Evolutionary conservation across 192 early-diverging fungal species (phyloP).

Genomic region (Thamnidium elegans): DNA sequence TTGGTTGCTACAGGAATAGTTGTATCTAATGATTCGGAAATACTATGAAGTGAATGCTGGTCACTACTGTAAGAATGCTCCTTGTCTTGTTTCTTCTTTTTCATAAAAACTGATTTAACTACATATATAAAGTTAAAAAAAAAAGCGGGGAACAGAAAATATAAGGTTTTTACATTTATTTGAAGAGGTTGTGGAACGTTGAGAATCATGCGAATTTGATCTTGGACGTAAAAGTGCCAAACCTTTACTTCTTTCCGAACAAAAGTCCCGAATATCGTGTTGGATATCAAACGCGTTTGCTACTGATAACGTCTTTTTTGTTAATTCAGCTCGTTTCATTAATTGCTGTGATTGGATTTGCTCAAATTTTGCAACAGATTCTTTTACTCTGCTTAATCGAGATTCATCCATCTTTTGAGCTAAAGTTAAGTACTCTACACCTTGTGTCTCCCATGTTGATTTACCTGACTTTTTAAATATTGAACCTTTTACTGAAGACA

Average conservation of each 20-base stretch:
- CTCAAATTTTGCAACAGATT: conserved; percentile 20
- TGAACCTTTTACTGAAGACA: conserved; percentile 15
- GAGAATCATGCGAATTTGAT: conserved; percentile 3
- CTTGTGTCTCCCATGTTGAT: neutral
- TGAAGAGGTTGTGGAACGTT: neutral
- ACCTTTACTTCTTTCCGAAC: conserved; percentile 4
- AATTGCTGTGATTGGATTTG: conserved; percentile 28
- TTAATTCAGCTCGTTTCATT: conserved; percentile 27
- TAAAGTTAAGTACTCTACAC: neutral
- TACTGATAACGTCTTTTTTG: neutral
- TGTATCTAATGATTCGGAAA: neutral
- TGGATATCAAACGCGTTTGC: conserved; percentile 9
- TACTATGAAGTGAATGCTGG: neutral
- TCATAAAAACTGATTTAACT: conserved; percentile 17
- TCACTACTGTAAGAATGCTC: neutral
- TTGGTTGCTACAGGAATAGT: too few relatives aligned
- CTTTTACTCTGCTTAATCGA: conserved; percentile 20
- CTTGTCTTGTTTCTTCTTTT: conserved; percentile 16
- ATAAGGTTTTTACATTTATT: conserved; percentile 4
- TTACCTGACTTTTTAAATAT: conserved; percentile 10
- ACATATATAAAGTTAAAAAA: neutral
- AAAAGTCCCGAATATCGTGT: conserved; percentile 4
- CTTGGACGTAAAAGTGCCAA: neutral
- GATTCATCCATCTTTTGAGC: conserved; percentile 26
- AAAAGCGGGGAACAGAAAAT: too few relatives aligned